phyloP scores from a whole-genome alignment of 2,329 filamentous ascomycete genomes.

The Fusarium sp. region DNA sequence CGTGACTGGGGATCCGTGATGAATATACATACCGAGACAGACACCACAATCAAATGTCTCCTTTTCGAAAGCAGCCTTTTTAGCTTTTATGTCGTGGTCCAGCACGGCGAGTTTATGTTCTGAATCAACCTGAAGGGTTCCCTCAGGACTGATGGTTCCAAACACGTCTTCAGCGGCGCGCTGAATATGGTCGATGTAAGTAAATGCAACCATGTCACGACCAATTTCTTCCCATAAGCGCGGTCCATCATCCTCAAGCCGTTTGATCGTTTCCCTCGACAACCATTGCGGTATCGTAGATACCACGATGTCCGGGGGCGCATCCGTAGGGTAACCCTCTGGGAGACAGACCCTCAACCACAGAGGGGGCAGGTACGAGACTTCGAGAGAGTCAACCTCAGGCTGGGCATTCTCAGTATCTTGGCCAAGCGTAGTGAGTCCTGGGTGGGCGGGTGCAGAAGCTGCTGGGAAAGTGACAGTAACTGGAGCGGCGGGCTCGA shows the following conservation, averaged over 20 bases:
- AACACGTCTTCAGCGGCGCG: slow-evolving; percentile 70
- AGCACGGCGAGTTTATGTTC: slow-evolving; percentile 76
- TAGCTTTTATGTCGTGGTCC: slow-evolving; percentile 80
- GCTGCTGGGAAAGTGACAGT: slow-evolving; percentile 67
- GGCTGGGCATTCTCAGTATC: slow-evolving; percentile 26
- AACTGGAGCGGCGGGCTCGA: slow-evolving; percentile 64
- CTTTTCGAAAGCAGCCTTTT: slow-evolving; percentile 79
- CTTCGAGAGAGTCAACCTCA: slow-evolving; percentile 58
- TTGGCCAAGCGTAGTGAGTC: slow-evolving; percentile 9
- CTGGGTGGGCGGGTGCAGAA: slow-evolving; percentile 38
- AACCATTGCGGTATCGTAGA: slow-evolving; percentile 69
- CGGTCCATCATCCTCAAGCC: slow-evolving; percentile 61
- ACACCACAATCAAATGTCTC: slow-evolving; percentile 90
- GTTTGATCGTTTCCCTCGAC: slow-evolving; percentile 56
- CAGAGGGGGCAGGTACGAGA: slow-evolving; percentile 69
- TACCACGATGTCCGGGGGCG: slow-evolving; percentile 62
- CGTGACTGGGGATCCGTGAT: neutral
- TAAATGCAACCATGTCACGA: slow-evolving; percentile 67
- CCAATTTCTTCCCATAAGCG: slow-evolving; percentile 72
- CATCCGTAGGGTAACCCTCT: slow-evolving; percentile 64
- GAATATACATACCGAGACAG: slow-evolving; percentile 69
- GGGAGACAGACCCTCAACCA: slow-evolving; percentile 65
- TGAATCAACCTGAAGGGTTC: slow-evolving; percentile 62
- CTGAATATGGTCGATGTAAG: slow-evolving; percentile 72
- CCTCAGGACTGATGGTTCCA: slow-evolving; percentile 61